Percentiles rank a stretch among this genome's conserved stretches.
These are phyloP conservation scores for Paratinospora sagittata DNA, from an alignment of 164 flowering plant genomes.

Conservation along the genomic window DNA sequence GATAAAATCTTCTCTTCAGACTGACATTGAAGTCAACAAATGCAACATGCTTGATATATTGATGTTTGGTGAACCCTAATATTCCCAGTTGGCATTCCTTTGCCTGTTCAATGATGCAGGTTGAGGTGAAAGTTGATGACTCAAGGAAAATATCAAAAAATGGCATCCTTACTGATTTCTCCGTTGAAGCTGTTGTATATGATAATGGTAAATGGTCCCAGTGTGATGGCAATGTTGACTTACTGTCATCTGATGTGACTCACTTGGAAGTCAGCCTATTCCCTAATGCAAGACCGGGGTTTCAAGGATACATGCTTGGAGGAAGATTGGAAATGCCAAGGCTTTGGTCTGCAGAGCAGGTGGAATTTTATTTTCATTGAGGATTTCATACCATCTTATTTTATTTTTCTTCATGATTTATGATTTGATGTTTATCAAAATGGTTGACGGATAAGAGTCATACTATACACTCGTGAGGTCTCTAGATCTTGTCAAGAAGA, in stretches of 20 bases:
- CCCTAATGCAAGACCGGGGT: conserved; percentile 35
- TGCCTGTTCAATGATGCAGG: conserved; percentile 37
- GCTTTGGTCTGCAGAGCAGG: conserved; percentile 97
- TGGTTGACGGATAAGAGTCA: not conserved
- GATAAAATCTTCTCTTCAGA: not conserved
- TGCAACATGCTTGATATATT: not conserved
- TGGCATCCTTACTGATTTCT: conserved; percentile 36
- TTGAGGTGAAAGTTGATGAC: conserved; percentile 73
- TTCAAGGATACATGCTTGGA: conserved; percentile 57
- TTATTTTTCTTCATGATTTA: not conserved
- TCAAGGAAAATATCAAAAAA: conserved; percentile 32
- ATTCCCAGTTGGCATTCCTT: not conserved
- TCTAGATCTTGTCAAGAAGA: not conserved
- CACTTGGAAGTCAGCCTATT: conserved; percentile 33
- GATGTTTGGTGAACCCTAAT: conserved; percentile 2
- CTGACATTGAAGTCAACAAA: not conserved
- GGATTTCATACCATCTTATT: not conserved
- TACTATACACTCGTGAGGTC: not conserved
- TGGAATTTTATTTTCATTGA: conserved; percentile 23
- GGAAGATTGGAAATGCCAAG: conserved; percentile 70
- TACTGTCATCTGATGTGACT: conserved; percentile 46
- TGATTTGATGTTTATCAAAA: not conserved
- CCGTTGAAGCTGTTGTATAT: conserved; percentile 65
- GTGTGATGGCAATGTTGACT: conserved; percentile 31
- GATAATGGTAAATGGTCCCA: conserved; percentile 54